Evolutionary conservation across 345 rosid genomes (phyloP).

Genomic region (Eucalyptus cladocalyx): DNA sequence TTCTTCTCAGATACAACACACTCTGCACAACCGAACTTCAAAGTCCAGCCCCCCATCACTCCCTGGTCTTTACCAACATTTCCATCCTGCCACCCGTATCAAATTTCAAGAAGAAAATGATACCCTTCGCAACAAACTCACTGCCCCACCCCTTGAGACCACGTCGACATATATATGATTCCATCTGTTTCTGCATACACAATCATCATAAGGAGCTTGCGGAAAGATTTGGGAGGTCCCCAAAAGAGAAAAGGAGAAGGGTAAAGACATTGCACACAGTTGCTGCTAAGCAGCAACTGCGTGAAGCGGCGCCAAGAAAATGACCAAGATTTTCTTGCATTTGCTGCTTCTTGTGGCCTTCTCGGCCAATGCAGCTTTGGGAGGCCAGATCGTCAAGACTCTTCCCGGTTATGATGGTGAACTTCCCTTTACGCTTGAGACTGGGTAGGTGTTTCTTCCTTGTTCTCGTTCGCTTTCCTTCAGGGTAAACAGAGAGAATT

Average conservation of each 20-base stretch:
- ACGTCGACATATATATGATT: background rate
- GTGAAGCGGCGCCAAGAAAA: background rate
- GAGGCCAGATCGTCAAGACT: conserved; percentile 3
- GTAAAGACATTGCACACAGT: background rate
- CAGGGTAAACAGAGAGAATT: background rate
- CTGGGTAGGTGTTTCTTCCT: conserved; percentile 6
- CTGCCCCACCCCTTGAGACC: background rate
- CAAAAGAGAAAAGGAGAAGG: background rate
- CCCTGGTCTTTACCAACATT: background rate
- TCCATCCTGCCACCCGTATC: background rate
- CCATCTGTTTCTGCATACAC: background rate
- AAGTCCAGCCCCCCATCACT: background rate
- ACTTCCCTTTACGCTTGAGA: conserved; percentile 25
- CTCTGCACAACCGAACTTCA: background rate
- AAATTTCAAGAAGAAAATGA: background rate
- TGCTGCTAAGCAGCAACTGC: background rate
- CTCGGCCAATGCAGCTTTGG: background rate
- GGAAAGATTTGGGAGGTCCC: background rate
- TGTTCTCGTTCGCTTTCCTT: background rate
- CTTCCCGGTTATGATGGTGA: conserved; percentile 19
- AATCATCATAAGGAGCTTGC: background rate
- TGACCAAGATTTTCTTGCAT: background rate
- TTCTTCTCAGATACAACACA: background rate
- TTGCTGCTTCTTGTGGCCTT: background rate
- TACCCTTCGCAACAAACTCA: background rate